Percentiles rank a stretch among this genome's conserved stretches.
These are phyloP conservation scores for Talaromyces marneffei DNA, from an alignment of 2,329 filamentous ascomycete species.

Conservation along the genomic window DNA sequence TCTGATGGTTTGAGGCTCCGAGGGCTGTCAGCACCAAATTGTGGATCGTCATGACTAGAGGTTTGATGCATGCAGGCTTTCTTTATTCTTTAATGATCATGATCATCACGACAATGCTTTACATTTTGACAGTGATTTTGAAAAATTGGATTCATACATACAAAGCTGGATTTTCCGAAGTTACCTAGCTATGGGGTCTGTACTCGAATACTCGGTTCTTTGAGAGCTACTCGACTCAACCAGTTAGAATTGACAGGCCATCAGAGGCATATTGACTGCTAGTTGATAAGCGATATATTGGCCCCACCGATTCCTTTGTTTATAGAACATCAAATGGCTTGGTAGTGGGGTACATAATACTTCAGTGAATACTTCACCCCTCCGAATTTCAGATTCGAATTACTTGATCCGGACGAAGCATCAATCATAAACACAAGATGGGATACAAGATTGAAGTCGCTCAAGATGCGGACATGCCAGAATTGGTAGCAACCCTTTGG, in stretches of 20 bases:
- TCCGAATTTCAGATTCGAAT: neutral
- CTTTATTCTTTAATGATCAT: neutral
- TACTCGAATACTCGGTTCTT: neutral
- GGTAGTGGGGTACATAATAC: neutral
- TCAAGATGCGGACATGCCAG: slow-evolving; percentile 3
- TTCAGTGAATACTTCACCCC: neutral
- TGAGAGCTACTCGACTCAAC: neutral
- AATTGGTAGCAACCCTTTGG: neutral
- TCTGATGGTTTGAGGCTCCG: neutral
- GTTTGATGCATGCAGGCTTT: neutral
- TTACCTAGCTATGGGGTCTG: neutral
- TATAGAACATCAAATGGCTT: neutral
- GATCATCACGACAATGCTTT: neutral
- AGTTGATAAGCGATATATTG: neutral
- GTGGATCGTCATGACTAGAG: neutral
- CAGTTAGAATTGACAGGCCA: neutral
- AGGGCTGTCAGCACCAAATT: neutral
- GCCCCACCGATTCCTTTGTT: neutral
- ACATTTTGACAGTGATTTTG: neutral
- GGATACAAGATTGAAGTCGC: slow-evolving; percentile 7
- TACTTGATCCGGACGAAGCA: neutral
- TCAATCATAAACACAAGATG: neutral
- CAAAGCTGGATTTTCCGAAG: neutral
- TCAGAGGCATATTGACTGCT: no score
- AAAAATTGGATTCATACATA: neutral